A percentile compares a stretch with the other conserved stretches of the same genome.
These are phyloP conservation scores for Thalassiosira livingstoniorum DNA, from an alignment of 352 stramenopile genomes.

Conservation along the genomic window DNA sequence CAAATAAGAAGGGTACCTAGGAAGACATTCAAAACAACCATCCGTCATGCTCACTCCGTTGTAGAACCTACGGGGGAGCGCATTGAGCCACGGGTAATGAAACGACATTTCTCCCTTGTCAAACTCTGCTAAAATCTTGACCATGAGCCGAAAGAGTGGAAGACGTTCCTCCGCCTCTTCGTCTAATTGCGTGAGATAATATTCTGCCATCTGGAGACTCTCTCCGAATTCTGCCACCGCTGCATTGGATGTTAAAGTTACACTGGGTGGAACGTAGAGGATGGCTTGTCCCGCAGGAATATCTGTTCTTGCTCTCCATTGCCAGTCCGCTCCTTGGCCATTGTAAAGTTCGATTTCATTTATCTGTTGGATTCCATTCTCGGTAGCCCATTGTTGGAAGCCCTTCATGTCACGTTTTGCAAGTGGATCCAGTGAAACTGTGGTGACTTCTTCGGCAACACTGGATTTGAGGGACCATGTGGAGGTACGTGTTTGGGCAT, in stretches of 20 bases:
- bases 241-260: conserved; percentile 1
- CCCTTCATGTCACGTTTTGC: conserved; percentile 8
- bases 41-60: conserved; percentile 54
- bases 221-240: conserved; percentile 9
- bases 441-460: background rate
- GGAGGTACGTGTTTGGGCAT: background rate
- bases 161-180: conserved; percentile 22
- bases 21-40: conserved; percentile 48
- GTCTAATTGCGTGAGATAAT: conserved; percentile 4
- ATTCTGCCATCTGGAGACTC: conserved; percentile 9
- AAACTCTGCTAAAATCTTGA: conserved; percentile 51
- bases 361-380: conserved; percentile 9
- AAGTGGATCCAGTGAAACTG: background rate
- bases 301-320: background rate
- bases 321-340: background rate
- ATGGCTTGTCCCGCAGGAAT: conserved; percentile 16
- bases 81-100: conserved; percentile 54
- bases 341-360: conserved; percentile 10
- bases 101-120: conserved; percentile 49
- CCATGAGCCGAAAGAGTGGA: conserved; percentile 42
- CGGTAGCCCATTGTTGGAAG: conserved; percentile 5
- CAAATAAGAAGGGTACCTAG: conserved; percentile 42
- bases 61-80: conserved; percentile 43
- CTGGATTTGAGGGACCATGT: background rate
- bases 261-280: background rate